phyloP scores from a whole-genome alignment of 768 basidiomycete genomes.

The Trichaptum fuscoviolaceum region DNA sequence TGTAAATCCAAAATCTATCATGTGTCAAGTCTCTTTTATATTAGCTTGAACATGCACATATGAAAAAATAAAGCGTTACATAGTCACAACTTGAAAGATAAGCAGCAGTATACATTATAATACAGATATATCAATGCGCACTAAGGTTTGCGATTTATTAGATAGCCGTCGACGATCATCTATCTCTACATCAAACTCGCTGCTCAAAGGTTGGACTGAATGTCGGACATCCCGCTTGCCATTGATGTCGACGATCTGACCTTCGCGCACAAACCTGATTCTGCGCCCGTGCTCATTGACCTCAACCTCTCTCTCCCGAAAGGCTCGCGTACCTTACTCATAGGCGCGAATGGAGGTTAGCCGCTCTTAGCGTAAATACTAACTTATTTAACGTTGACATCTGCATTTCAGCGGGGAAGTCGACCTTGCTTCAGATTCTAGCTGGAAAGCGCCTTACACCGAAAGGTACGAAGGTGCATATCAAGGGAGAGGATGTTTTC shows the following conservation, averaged over 20 bases:
- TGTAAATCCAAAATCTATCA: no score
- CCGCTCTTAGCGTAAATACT: not conserved
- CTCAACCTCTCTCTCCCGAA: constrained; percentile 61
- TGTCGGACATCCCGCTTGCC: constrained; percentile 10
- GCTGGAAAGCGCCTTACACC: constrained; percentile 79
- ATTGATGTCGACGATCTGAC: constrained; percentile 22
- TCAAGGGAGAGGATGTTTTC: constrained; percentile 86
- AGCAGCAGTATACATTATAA: no score
- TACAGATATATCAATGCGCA: no score
- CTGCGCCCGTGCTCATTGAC: constrained; percentile 52
- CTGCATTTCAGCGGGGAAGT: constrained; percentile 72
- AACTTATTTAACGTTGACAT: constrained; percentile 3
- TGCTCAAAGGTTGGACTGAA: not conserved
- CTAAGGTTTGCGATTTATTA: not conserved
- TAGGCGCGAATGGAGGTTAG: constrained; percentile 93
- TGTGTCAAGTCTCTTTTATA: no score
- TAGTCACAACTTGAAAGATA: no score
- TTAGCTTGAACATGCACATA: no score
- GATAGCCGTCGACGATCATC: not conserved
- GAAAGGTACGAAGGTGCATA: constrained; percentile 49
- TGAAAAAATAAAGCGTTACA: no score
- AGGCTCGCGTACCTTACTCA: constrained; percentile 79
- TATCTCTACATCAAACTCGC: not conserved
- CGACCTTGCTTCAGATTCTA: constrained; percentile 90
- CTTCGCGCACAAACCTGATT: constrained; percentile 18